Evolutionary conservation across 495 filamentous ascomycete species (phyloP), one percentile per base, ranked within the genome.

Genomic region (Penicillium subrubescens): DNA sequence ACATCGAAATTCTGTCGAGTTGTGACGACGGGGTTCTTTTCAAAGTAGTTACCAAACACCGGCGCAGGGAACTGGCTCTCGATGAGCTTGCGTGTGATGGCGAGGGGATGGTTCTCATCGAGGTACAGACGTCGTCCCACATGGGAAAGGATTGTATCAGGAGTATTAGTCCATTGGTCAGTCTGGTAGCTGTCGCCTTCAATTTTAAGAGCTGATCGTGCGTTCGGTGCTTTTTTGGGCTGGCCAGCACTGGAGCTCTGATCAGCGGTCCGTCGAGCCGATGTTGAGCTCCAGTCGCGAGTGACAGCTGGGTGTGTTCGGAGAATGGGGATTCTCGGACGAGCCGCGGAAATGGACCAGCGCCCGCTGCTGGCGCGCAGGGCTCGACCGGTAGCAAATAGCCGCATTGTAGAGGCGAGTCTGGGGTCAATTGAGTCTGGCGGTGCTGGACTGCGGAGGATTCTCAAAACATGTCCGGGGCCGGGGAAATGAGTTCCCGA

Each of bases 1-100:
- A 94, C 94, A 78, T 98, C 96, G 72, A 99, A 99, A 75, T 99
- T 99, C 73, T 97, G 88, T 25, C 83, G 72, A 3, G 91, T 91
- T 25, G 89, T 86, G n/a, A 99, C 95, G 60, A 97, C 87, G 11
- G 95, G 94, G 66, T 88, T 87, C 71, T 93, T 86, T 43, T 85
- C 78, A 64, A 91, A 91, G 82, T 97, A 87, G 71, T 89, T 84
- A 37, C 86, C 88, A 81, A 87, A 98, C 15, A 80, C 85, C 2
- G 91, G 87, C 5, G 71, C 65, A 1, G 92, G 87, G 75, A 98
- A 99, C 67, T 88, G 87, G 60, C 92, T 93, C 77, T 98, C 94
- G 69, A 99, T 93, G 61, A 99, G 87, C 64, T 91, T 84, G 46
- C 96, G 89, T 5, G 95, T 98, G 71, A 98, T 95, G 61, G 87